Percentiles rank a stretch among this genome's conserved stretches.
Evolutionary conservation across 2,329 filamentous ascomycete species (phyloP).

Genomic region (Diaporthe destruens): DNA sequence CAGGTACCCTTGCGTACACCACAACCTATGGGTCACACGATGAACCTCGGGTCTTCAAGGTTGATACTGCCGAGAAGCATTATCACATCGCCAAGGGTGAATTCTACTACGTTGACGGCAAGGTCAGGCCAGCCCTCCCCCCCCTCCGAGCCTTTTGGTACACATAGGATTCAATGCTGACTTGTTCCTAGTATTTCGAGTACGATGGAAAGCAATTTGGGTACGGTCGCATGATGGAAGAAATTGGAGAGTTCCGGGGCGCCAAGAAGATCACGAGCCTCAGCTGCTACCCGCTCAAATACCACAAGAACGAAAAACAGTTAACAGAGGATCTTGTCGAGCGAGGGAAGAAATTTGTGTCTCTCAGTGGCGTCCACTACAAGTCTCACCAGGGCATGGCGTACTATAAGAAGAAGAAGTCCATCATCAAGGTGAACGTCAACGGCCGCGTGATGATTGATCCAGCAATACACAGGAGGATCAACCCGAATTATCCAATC

Average conservation of each 20-base stretch:
- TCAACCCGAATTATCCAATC: slow-evolving; percentile 88
- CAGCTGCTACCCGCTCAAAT: slow-evolving; percentile 81
- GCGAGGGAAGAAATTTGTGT: slow-evolving; percentile 86
- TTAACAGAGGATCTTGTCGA: slow-evolving; percentile 78
- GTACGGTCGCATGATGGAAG: slow-evolving; percentile 76
- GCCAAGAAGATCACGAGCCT: slow-evolving; percentile 85
- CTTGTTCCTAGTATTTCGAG: slow-evolving; percentile 73
- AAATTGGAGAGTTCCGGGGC: slow-evolving; percentile 83
- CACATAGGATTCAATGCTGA: not conserved
- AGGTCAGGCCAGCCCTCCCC: slow-evolving; percentile 49
- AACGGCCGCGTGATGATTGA: slow-evolving; percentile 92
- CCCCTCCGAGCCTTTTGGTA: too few relatives aligned
- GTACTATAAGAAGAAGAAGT: slow-evolving; percentile 84
- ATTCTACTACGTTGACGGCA: slow-evolving; percentile 82
- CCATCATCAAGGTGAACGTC: slow-evolving; percentile 80
- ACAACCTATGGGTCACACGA: slow-evolving; percentile 82
- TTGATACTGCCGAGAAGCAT: slow-evolving; percentile 81
- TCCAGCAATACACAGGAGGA: slow-evolving; percentile 82
- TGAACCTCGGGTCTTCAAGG: slow-evolving; percentile 85
- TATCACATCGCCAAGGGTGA: slow-evolving; percentile 76
- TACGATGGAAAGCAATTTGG: slow-evolving; percentile 91
- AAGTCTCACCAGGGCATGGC: slow-evolving; percentile 86
- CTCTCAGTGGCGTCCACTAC: slow-evolving; percentile 86
- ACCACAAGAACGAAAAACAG: slow-evolving; percentile 78
- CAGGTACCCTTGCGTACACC: slow-evolving; percentile 82